These are phyloP conservation scores for Maudiozyma serrabonitensis DNA, from an alignment of 805 yeast species.

Conservation along the genomic window DNA sequence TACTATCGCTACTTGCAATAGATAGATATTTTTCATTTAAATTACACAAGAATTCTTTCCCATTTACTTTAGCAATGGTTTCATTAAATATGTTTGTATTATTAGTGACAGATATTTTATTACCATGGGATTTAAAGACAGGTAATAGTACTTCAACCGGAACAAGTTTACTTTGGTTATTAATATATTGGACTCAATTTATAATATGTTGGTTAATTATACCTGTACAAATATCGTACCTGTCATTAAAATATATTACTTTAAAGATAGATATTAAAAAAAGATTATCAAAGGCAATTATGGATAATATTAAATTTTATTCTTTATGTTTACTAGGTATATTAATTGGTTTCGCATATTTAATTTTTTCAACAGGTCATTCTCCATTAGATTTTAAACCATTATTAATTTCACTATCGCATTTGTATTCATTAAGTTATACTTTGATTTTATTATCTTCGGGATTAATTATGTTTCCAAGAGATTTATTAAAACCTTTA, in stretches of 20 bases:
- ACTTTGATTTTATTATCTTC: conserved; percentile 21
- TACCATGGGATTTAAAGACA: conserved; percentile 22
- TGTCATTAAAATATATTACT: conserved; percentile 19
- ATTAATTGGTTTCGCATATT: conserved; percentile 18
- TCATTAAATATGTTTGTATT: conserved; percentile 21
- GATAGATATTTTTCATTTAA: conserved; percentile 25
- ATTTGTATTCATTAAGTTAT: conserved; percentile 25
- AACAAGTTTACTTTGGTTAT: conserved; percentile 14
- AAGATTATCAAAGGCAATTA: conserved; percentile 16
- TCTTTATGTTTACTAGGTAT: conserved; percentile 17
- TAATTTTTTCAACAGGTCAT: conserved; percentile 19
- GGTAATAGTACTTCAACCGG: not conserved
- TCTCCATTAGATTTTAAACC: conserved; percentile 21
- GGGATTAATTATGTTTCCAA: conserved; percentile 24
- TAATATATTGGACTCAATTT: conserved; percentile 26
- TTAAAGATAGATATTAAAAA: conserved; percentile 9
- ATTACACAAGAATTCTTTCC: conserved; percentile 19
- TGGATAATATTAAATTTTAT: conserved; percentile 24
- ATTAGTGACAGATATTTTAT: conserved; percentile 20
- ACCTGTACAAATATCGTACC: conserved; percentile 26
- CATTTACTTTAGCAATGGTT: conserved; percentile 14
- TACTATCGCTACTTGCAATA: conserved; percentile 14
- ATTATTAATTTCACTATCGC: conserved; percentile 24
- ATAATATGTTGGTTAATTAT: conserved; percentile 25
- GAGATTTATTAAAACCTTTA: conserved; percentile 10